These are phyloP conservation scores for Oryza glumipatula DNA, from an alignment of 176 grass and related monocot species.

Conservation along the genomic window DNA sequence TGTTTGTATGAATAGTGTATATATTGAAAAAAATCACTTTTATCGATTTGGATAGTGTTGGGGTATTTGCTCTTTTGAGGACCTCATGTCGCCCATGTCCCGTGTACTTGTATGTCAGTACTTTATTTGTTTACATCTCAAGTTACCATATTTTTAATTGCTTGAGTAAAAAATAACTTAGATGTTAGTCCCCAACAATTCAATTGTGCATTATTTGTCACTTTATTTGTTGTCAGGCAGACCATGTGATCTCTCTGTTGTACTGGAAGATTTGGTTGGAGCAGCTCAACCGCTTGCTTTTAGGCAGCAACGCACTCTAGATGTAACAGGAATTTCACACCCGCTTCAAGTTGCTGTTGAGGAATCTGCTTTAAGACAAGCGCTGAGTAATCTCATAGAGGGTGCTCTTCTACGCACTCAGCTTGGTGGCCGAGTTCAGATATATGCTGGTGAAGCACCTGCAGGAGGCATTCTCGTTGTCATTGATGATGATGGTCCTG, in stretches of 20 bases:
- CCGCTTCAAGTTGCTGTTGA: conserved; percentile 65
- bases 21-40: neutral
- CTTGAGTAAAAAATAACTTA: neutral
- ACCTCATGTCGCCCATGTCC: neutral
- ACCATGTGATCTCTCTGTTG: conserved; percentile 61
- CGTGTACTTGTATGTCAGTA: neutral
- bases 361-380: conserved; percentile 73
- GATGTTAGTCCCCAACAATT: neutral
- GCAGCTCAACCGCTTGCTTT: conserved; percentile 65
- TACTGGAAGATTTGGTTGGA: conserved; percentile 68
- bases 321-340: conserved; percentile 49
- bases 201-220: conserved; percentile 36
- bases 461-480: conserved; percentile 64
- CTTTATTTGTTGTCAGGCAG: conserved; percentile 67
- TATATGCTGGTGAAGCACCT: conserved; percentile 58
- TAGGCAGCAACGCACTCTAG: conserved; percentile 63
- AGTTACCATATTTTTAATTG: neutral
- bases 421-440: conserved; percentile 60
- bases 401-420: conserved; percentile 71
- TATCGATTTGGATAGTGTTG: neutral
- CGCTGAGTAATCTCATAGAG: conserved; percentile 83
- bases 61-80: neutral
- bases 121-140: conserved; percentile 2
- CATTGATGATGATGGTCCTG: conserved; percentile 82
- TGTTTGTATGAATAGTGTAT: neutral